Evolutionary conservation across 2,329 filamentous ascomycete genomes (phyloP), one percentile per base, ranked within the genome.

Genomic region (Zopfia rhizophila): DNA sequence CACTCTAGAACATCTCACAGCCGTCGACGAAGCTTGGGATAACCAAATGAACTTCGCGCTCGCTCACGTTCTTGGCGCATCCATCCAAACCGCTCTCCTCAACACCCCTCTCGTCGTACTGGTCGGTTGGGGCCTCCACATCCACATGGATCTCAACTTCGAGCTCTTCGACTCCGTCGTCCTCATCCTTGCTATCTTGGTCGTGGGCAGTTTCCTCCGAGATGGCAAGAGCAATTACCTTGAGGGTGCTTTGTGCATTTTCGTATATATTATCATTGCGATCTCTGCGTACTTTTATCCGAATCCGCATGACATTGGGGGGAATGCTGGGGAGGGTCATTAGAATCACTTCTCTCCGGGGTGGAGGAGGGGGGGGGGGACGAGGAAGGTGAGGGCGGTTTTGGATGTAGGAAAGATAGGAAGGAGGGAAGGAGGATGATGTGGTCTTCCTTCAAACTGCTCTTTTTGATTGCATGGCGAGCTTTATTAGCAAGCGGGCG

Each of bases 191-290:
- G 84, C 90, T 19, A 93, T 96, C 60, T 78, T 97, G 29, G 90
- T 91, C 0, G 89, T 96, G 2, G 91, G 91, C 1, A 90, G 91
- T 51, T 96, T 96, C 73, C 74, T 97, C 42, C 81, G 91, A 37
- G 92, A 97, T 66, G 86, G 90, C 56, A 93, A 94, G 78, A 90
- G 86, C 51, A 95, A 96, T 66, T 97, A 95, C 64, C 81, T 97
- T 4, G 92, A 97, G 70, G 92, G 92, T 2, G 82, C 85, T 17
- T 80, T 97, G 13, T 90, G 90, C 55, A 83, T 96, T 13, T 81
- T 89, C 39, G 80, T 85, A 8, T 87, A 87, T 61, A 63, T 85
- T 22, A 82, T 87, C 58, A 83, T 87, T 53, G 83, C 84, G 1
- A 75, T 86, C 29, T 77, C 76, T 14, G 80, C 83, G 0, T 87